Evolutionary conservation across 768 basidiomycete genomes (phyloP), one percentile per base, ranked within the genome.

Genomic region (Suillus clintonianus): DNA sequence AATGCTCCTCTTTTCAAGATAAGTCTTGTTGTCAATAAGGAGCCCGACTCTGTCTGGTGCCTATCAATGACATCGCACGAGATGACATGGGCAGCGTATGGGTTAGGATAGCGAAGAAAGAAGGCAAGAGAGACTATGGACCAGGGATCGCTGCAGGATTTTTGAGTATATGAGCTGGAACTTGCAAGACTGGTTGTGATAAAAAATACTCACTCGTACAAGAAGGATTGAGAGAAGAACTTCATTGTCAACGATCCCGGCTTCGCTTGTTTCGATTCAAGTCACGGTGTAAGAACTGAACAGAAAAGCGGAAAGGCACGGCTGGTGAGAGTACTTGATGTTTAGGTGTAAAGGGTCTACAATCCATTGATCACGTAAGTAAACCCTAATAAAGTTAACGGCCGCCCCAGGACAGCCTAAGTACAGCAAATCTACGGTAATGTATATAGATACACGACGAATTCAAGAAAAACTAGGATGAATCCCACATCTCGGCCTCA

Each of bases 11-110:
- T 85, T 79, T 99, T 99, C 70, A 97, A 83, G 69, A 99, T 94
- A 67, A 99, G 89, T 24, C 96, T 87, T 2, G 91, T 95, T 11
- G 96, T 97, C 62, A 89, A 76, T 22, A 98, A 83, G 17, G 90
- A 85, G 45, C 95, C 95, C 3, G 83, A 77, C 14, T 89, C 82
- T 1, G 92, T 88, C 67, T 91, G 81, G 22, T 79, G 82, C 68
- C 96, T 91, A 60, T 92, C 91, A 67, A 99, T 88, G 71, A 98
- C 95, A 80, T 98, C 96, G 83, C 94, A 96, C 5, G 95, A 95
- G 68, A 96, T 79, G 75, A 99, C 90, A 79, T 99, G 96, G 42
- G 91, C 82, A 7, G 96, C 93, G 71, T 94, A 94, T 56, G 96
- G 95, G 74, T 97, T 98, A 4, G 96, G 96, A 77, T 97, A 99